Conservation (phyloP, 176 grass and related monocot genomes). For the Bothriochloa decipiens region DNA sequence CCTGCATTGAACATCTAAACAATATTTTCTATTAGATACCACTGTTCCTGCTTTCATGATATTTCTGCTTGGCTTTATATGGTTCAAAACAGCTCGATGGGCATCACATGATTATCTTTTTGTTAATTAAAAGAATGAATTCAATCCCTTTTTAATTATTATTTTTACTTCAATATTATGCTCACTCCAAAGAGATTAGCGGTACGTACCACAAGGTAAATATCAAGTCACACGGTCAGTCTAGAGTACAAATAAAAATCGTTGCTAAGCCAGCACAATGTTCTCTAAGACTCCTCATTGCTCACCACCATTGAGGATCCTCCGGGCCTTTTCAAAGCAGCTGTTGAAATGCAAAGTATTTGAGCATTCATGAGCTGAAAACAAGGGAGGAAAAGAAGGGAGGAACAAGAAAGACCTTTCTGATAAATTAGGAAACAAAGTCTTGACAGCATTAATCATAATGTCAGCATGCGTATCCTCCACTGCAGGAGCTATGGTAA, state of each 20-base stretch:
- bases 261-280: neutral
- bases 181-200: neutral
- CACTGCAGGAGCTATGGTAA: neutral
- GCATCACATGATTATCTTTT: neutral
- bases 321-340: neutral
- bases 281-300: neutral
- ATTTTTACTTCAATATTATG: neutral
- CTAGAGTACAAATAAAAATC: neutral
- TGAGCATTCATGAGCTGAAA: neutral
- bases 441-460: neutral
- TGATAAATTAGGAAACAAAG: neutral
- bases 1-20: neutral
- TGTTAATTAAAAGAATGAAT: neutral
- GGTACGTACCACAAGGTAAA: neutral
- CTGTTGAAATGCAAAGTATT: constrained; percentile 8
- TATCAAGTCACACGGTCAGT: neutral
- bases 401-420: neutral
- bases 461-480: neutral
- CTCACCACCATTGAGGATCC: neutral
- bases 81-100: neutral
- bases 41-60: neutral
- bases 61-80: neutral
- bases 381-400: neutral
- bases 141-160: neutral
- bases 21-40: neutral